These are phyloP conservation scores for Heterobasidion occidentale DNA, from an alignment of 1,284 basidiomycete genomes.

Conservation along the genomic window DNA sequence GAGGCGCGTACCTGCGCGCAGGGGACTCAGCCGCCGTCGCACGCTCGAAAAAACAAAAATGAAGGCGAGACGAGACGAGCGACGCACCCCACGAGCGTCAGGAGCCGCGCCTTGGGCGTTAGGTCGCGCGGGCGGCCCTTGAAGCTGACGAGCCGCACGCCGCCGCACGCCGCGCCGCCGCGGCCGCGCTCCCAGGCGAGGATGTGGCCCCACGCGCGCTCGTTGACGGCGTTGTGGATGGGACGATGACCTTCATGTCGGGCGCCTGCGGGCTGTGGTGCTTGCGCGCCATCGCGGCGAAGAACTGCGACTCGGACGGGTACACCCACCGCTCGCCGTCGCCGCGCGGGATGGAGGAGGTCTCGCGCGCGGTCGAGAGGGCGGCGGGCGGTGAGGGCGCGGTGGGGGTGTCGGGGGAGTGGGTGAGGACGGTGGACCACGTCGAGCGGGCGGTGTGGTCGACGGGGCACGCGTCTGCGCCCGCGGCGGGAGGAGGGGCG, in stretches of 20 bases:
- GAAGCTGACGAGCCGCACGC: slow-evolving; percentile 80
- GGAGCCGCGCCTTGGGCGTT: slow-evolving; percentile 79
- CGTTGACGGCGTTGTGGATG: slow-evolving; percentile 99
- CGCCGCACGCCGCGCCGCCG: slow-evolving; percentile 78
- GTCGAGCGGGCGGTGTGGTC: slow-evolving; percentile 31
- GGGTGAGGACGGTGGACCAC: slow-evolving; percentile 42
- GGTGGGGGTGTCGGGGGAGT: slow-evolving; percentile 15
- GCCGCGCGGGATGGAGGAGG: slow-evolving; percentile 82
- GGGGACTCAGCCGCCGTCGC: background rate
- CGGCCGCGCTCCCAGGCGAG: slow-evolving; percentile 83
- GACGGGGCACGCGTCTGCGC: slow-evolving; percentile 32
- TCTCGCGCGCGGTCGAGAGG: slow-evolving; percentile 65
- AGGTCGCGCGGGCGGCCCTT: slow-evolving; percentile 70
- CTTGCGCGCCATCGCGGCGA: slow-evolving; percentile 91
- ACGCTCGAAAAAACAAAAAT: background rate
- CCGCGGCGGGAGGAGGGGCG: background rate
- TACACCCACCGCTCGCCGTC: slow-evolving; percentile 86
- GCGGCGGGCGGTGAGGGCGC: slow-evolving; percentile 15
- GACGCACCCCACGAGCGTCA: slow-evolving; percentile 80
- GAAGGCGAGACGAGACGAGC: background rate
- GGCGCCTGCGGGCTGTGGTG: slow-evolving; percentile 74
- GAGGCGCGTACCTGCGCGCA: slow-evolving; percentile 71
- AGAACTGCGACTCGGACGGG: slow-evolving; percentile 98
- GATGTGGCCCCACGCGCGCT: slow-evolving; percentile 90
- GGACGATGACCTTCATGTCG: slow-evolving; percentile 95